Evolutionary conservation across 2,329 filamentous ascomycete species (phyloP).

Genomic region (Colletotrichum chlorophyti): DNA sequence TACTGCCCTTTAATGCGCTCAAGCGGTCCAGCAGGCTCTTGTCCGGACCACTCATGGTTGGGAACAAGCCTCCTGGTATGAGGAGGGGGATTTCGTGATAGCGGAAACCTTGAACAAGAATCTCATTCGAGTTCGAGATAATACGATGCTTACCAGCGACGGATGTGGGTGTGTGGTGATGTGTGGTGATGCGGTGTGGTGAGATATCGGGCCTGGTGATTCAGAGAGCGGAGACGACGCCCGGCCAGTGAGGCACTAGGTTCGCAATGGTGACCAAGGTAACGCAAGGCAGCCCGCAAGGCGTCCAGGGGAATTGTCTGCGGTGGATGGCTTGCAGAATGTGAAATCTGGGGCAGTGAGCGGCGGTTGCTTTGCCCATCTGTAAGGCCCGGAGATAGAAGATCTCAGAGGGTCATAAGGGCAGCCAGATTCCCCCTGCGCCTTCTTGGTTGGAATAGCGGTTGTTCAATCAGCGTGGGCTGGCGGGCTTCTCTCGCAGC

Average conservation of each 20-base stretch:
- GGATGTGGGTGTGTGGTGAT: neutral
- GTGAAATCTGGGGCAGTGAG: neutral
- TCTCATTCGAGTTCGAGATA: neutral
- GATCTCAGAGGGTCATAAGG: no score
- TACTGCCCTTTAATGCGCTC: slow-evolving; percentile 56
- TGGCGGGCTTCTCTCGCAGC: no score
- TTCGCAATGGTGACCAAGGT: neutral
- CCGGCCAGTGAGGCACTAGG: neutral
- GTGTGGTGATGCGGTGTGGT: neutral
- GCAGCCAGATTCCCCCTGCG: no score
- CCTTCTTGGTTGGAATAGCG: no score
- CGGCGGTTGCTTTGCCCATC: no score
- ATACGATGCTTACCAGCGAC: neutral
- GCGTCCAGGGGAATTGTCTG: slow-evolving; percentile 7
- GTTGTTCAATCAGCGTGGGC: no score
- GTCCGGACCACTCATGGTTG: slow-evolving; percentile 38
- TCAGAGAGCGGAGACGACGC: neutral
- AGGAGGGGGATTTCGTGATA: neutral
- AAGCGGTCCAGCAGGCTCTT: slow-evolving; percentile 59
- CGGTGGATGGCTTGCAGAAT: neutral
- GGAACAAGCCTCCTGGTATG: neutral
- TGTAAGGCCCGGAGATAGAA: no score
- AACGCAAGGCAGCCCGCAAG: slow-evolving; percentile 18
- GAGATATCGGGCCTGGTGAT: no score
- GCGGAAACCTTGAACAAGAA: no score